Percentiles rank a stretch among this genome's conserved stretches.
phyloP scores from a whole-genome alignment of 1,284 basidiomycete species.

The Cryptococcus hybrid region DNA sequence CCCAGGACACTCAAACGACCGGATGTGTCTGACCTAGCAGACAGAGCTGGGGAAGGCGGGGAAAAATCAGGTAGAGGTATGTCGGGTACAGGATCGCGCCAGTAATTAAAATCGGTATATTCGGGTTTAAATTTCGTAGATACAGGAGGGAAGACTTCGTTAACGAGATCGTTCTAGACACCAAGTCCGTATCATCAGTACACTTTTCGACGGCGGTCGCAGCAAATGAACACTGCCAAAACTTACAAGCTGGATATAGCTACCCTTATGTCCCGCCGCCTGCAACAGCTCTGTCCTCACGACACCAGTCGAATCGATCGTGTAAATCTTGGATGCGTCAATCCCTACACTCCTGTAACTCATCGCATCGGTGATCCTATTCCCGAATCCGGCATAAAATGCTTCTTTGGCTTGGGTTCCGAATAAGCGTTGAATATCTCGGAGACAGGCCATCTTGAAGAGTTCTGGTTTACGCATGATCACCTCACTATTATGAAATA shows the following conservation, averaged over 20 bases:
- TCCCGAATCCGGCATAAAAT: conserved; percentile 98
- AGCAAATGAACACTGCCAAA: background rate
- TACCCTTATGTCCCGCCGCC: conserved; percentile 91
- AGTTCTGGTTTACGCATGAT: conserved; percentile 98
- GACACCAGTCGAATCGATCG: conserved; percentile 92
- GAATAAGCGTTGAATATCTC: conserved; percentile 93
- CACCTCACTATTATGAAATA: conserved; percentile 66
- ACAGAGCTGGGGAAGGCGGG: conserved; percentile 87
- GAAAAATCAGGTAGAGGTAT: conserved; percentile 83
- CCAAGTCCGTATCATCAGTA: background rate
- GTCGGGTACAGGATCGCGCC: conserved; percentile 77
- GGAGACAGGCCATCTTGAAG: conserved; percentile 99
- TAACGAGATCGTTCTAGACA: conserved; percentile 94
- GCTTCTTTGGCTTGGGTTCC: conserved; percentile 63
- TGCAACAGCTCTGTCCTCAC: conserved; percentile 98
- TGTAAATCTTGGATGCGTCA: conserved; percentile 93
- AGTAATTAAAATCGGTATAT: conserved; percentile 97
- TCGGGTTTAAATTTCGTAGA: conserved; percentile 82
- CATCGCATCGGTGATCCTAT: conserved; percentile 96
- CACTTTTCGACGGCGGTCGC: conserved; percentile 2
- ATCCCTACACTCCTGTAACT: conserved; percentile 96
- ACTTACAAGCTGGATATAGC: conserved; percentile 42
- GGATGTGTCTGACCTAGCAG: conserved; percentile 82
- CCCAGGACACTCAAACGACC: conserved; percentile 72
- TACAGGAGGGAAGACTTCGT: conserved; percentile 99